These are phyloP conservation scores for Fusarium sp. DNA, from an alignment of 2,329 filamentous ascomycete species.

Conservation along the genomic window DNA sequence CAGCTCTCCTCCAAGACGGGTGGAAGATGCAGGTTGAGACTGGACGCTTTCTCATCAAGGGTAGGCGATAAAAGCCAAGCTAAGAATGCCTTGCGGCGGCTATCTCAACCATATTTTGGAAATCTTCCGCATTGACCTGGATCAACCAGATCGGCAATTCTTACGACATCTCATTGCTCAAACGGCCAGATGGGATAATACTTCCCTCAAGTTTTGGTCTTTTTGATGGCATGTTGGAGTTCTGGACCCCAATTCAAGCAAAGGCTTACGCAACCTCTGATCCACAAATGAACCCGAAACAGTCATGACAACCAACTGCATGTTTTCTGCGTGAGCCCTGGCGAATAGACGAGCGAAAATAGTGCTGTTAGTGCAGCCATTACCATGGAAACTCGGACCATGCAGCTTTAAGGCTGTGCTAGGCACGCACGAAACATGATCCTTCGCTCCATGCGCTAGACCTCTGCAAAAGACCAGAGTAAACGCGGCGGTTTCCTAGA, in stretches of 20 bases:
- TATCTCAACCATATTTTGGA: not conserved
- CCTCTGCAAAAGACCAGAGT: not conserved
- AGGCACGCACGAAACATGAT: conserved; percentile 18
- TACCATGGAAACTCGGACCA: conserved; percentile 17
- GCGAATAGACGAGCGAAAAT: conserved; percentile 10
- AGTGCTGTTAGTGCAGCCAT: conserved; percentile 1
- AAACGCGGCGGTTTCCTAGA: conserved; percentile 19
- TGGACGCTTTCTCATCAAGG: conserved; percentile 76
- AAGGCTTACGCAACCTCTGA: conserved; percentile 32
- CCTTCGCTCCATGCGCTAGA: not conserved
- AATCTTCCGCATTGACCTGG: not conserved
- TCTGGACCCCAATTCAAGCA: conserved; percentile 3
- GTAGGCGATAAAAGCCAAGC: conserved; percentile 52
- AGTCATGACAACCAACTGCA: not conserved
- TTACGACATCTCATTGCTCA: not conserved
- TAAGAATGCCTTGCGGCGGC: not conserved
- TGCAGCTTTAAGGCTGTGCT: conserved; percentile 22
- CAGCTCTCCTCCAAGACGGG: conserved; percentile 77
- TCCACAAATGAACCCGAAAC: conserved; percentile 25
- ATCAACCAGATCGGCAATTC: not conserved
- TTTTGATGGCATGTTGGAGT: not conserved
- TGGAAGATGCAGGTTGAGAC: conserved; percentile 82
- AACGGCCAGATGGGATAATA: not conserved
- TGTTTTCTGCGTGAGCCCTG: not conserved
- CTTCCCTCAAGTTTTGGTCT: not conserved